A percentile compares a stretch with the other conserved stretches of the same genome.
Evolutionary conservation across 2,329 filamentous ascomycete species (phyloP).

Genomic region (Fusarium stilboides): DNA sequence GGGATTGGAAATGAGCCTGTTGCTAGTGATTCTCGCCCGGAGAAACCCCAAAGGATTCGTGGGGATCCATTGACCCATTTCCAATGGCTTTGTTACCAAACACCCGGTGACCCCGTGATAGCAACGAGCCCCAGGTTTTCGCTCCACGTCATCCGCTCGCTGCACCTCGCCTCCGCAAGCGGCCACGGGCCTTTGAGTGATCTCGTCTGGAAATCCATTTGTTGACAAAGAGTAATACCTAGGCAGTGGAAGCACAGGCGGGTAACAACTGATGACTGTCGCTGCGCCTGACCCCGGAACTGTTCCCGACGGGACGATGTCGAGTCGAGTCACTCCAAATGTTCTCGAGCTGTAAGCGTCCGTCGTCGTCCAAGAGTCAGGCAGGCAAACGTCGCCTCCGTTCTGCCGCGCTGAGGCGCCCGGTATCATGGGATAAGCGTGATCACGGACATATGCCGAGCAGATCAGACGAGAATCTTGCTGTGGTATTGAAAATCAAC

Average conservation of each 20-base stretch:
- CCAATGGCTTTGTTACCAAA: conserved; percentile 30
- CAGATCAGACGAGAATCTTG: conserved; percentile 45
- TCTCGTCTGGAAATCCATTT: conserved; percentile 35
- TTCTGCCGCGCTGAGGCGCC: conserved; percentile 35
- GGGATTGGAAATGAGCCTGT: conserved; percentile 42
- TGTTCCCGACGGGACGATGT: conserved; percentile 37
- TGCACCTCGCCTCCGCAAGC: conserved; percentile 50
- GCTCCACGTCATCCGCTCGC: conserved; percentile 46
- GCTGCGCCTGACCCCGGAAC: conserved; percentile 45
- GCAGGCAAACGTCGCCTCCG: conserved; percentile 28
- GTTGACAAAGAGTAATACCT: conserved; percentile 17
- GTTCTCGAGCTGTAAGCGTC: conserved; percentile 23
- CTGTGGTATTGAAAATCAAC: conserved; percentile 27
- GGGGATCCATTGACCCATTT: conserved; percentile 36
- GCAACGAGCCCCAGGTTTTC: conserved; percentile 47
- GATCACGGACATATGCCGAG: conserved; percentile 47
- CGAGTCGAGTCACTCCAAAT: conserved; percentile 32
- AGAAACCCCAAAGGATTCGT: conserved; percentile 27
- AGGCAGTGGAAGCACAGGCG: conserved; percentile 32
- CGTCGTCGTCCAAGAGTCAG: conserved; percentile 20
- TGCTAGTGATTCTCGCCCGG: conserved; percentile 34
- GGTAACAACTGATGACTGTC: conserved; percentile 44
- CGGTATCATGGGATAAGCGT: conserved; percentile 44
- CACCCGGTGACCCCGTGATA: conserved; percentile 46
- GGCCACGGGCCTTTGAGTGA: conserved; percentile 42